Conservation (phyloP, 176 grass and related monocot species). For the barley (Hordeum vulgare) region MorexV3_pseudomolecules_assembly NC_058523.1:463011975-463012474, state of each 20-base stretch:
- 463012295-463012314: constrained; percentile 94
- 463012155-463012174: constrained; percentile 77
- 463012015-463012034: constrained; percentile 63
- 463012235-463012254: constrained; percentile 71
- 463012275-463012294: constrained; percentile 62
- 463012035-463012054: constrained; percentile 58
- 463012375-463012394: constrained; percentile 44
- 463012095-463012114: constrained; percentile 93
- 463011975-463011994: constrained; percentile 83
- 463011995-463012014: constrained; percentile 75
- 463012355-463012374: constrained; percentile 58
- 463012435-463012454: constrained; percentile 82
- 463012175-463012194: constrained; percentile 75
- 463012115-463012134: constrained; percentile 66
- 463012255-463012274: constrained; percentile 79
- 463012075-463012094: constrained; percentile 60
- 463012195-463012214: constrained; percentile 72
- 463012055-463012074: constrained; percentile 57
- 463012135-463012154: constrained; percentile 71
- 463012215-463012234: constrained; percentile 80
- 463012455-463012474: constrained; percentile 73
- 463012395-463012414: constrained; percentile 90
- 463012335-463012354: constrained; percentile 59
- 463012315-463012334: constrained; percentile 61
- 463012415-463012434: constrained; percentile 65